Percentiles rank a stretch among this genome's conserved stretches.
These are phyloP conservation scores for Triticum dicoccoides DNA, from an alignment of 176 grass and related monocot genomes.

Conservation along the genomic window DNA sequence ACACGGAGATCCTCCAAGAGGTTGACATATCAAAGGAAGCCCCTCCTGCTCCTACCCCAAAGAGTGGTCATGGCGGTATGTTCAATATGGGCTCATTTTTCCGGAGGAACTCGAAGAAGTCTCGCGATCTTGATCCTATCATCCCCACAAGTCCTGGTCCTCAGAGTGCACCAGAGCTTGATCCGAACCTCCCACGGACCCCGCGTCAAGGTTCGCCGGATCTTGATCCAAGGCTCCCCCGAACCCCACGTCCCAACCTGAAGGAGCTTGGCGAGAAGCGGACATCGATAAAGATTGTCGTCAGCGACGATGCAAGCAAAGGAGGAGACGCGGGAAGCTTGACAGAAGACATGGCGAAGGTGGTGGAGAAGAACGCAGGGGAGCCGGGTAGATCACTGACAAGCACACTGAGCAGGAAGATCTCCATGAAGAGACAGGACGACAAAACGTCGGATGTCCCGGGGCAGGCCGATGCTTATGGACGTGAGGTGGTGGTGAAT, in stretches of 20 bases:
- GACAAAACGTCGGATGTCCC: constrained; percentile 36
- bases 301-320: constrained; percentile 33
- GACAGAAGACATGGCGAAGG: constrained; percentile 34
- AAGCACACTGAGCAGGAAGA: constrained; percentile 54
- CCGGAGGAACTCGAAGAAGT: constrained; percentile 40
- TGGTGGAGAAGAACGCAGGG: constrained; percentile 41
- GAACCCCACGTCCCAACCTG: constrained; percentile 46
- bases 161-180: constrained; percentile 34
- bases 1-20: constrained; percentile 49
- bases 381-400: constrained; percentile 55
- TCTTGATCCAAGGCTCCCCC: constrained; percentile 18
- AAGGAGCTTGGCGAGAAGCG: constrained; percentile 48
- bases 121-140: constrained; percentile 17
- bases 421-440: constrained; percentile 47
- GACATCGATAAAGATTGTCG: constrained; percentile 45
- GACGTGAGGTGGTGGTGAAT: not conserved
- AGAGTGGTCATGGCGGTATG: constrained; percentile 39
- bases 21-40: constrained; percentile 33
- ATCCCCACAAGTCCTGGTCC: constrained; percentile 27
- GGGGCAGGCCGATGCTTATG: constrained; percentile 22
- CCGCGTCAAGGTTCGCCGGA: constrained; percentile 14
- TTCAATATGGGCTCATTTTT: constrained; percentile 56
- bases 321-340: constrained; percentile 14
- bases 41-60: constrained; percentile 24
- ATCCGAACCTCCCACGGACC: constrained; percentile 26